phyloP scores from a whole-genome alignment of 345 rosid species.

The Excoecaria agallocha region DNA sequence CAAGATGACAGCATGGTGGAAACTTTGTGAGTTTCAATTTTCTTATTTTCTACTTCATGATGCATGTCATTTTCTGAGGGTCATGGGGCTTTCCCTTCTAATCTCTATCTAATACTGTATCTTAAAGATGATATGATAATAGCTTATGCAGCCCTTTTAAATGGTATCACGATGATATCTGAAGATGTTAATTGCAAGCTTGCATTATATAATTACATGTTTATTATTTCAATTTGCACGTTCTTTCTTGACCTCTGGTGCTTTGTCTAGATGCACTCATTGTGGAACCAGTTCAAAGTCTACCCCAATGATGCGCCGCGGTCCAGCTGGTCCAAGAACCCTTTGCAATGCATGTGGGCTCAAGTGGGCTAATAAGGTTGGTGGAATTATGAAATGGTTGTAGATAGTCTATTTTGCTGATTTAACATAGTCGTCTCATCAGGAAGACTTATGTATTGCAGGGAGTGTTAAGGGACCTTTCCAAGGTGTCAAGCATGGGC shows the following conservation, averaged over 20 bases:
- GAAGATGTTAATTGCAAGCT: not conserved
- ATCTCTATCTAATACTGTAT: not conserved
- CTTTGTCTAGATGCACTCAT: conserved; percentile 33
- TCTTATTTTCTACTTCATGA: not conserved
- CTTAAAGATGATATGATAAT: not conserved
- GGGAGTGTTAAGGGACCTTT: conserved; percentile 42
- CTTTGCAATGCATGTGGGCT: conserved; percentile 51
- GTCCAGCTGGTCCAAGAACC: conserved; percentile 43
- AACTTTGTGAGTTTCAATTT: conserved; percentile 28
- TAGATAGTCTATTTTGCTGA: not conserved
- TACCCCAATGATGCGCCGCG: conserved; percentile 53
- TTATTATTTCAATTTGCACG: not conserved
- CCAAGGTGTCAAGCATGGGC: conserved; percentile 21
- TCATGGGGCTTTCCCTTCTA: not conserved
- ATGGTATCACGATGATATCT: not conserved
- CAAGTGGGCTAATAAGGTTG: conserved; percentile 47
- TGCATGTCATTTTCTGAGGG: not conserved
- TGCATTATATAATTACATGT: not conserved
- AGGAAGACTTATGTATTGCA: conserved; percentile 18
- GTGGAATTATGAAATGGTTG: not conserved
- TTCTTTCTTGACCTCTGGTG: not conserved
- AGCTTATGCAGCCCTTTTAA: not conserved
- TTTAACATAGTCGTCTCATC: not conserved
- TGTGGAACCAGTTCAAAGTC: conserved; percentile 42
- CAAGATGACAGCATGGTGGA: conserved; percentile 40